Evolutionary conservation across 768 basidiomycete genomes (phyloP).

Genomic region (Ramaria rubella): DNA sequence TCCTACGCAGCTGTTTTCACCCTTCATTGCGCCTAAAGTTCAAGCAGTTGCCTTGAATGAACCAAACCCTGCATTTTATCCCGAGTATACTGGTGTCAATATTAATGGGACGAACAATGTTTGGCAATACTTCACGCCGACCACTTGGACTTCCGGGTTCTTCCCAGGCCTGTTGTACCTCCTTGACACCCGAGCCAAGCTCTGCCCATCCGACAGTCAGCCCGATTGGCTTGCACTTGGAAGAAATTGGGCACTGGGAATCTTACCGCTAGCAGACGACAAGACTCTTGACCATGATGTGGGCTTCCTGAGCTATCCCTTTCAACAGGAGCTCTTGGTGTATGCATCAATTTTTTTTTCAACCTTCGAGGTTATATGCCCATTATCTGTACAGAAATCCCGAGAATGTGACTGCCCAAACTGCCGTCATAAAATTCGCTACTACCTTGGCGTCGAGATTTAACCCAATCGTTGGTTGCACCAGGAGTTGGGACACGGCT

Average conservation of each 20-base stretch:
- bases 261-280: slow-evolving; percentile 42
- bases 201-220: slow-evolving; percentile 38
- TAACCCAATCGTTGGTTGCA: slow-evolving; percentile 55
- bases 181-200: slow-evolving; percentile 42
- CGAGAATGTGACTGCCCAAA: slow-evolving; percentile 46
- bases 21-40: slow-evolving; percentile 52
- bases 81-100: slow-evolving; percentile 61
- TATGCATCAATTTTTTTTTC: slow-evolving; percentile 27
- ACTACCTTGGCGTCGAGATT: slow-evolving; percentile 50
- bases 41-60: slow-evolving; percentile 44
- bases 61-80: slow-evolving; percentile 42
- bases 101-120: slow-evolving; percentile 35
- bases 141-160: slow-evolving; percentile 66
- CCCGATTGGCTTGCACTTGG: slow-evolving; percentile 54
- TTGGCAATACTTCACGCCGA: slow-evolving; percentile 48
- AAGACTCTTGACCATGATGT: slow-evolving; percentile 59
- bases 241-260: slow-evolving; percentile 42
- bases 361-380: too few relatives aligned
- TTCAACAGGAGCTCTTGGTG: slow-evolving; percentile 54
- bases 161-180: slow-evolving; percentile 57
- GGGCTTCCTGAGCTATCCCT: slow-evolving; percentile 66
- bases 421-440: slow-evolving; percentile 53
- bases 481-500: slow-evolving; percentile 55
- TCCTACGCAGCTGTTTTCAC: slow-evolving; percentile 50
- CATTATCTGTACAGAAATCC: slow-evolving; percentile 47